These are phyloP conservation scores for Talaromyces marneffei DNA, from an alignment of 2,329 filamentous ascomycete species.

Conservation along the genomic window DNA sequence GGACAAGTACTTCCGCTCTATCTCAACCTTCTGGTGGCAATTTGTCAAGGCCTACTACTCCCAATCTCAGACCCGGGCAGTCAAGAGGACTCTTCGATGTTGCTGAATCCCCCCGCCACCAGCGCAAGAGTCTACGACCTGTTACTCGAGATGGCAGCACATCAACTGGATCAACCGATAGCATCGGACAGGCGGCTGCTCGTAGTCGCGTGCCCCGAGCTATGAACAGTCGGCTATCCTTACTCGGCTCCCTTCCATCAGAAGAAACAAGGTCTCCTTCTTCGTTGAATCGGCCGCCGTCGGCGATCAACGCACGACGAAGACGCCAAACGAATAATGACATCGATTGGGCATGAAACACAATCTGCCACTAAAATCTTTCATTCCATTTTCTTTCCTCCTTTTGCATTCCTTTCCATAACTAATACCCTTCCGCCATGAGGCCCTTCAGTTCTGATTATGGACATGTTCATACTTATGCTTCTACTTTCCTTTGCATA, in stretches of 20 bases:
- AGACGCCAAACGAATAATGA: slow-evolving; percentile 35
- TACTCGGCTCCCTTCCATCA: slow-evolving; percentile 31
- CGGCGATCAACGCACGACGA: slow-evolving; percentile 31
- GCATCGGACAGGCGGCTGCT: slow-evolving; percentile 26
- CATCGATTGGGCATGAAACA: slow-evolving; percentile 30
- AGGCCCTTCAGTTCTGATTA: background rate
- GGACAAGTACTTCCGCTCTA: slow-evolving; percentile 34
- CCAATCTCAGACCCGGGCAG: slow-evolving; percentile 34
- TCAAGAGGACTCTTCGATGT: slow-evolving; percentile 36
- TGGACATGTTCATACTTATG: slow-evolving; percentile 5
- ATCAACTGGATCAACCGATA: slow-evolving; percentile 25
- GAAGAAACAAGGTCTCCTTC: slow-evolving; percentile 32
- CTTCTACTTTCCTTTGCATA: slow-evolving; percentile 5
- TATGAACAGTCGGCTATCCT: slow-evolving; percentile 34
- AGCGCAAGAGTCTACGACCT: slow-evolving; percentile 35
- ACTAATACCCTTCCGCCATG: slow-evolving; percentile 4
- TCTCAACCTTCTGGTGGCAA: slow-evolving; percentile 32
- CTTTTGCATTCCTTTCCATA: slow-evolving; percentile 2
- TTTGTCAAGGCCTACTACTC: slow-evolving; percentile 37
- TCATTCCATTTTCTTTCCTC: slow-evolving; percentile 11
- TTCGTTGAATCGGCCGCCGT: slow-evolving; percentile 29
- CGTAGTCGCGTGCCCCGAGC: slow-evolving; percentile 35
- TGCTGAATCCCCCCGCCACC: slow-evolving; percentile 36
- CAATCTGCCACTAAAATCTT: background rate
- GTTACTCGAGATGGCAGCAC: slow-evolving; percentile 38